phyloP scores from a whole-genome alignment of 495 filamentous ascomycete species.

The Barbatosphaeria neglecta region DNA sequence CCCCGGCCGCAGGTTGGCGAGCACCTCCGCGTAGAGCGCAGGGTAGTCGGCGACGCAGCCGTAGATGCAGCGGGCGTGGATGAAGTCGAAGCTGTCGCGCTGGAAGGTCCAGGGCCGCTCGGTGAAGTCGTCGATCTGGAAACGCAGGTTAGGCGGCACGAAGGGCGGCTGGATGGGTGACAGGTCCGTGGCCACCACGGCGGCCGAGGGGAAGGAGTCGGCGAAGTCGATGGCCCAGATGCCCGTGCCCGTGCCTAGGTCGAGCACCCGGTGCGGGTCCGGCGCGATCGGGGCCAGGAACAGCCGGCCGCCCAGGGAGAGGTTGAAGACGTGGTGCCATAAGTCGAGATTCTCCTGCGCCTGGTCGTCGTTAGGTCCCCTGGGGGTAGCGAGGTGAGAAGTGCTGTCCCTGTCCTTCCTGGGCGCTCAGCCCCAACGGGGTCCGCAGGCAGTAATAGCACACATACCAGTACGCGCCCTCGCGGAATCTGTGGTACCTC shows the following conservation, averaged over 20 bases:
- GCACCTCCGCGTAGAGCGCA: conserved; percentile 19
- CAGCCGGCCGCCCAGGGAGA: conserved; percentile 19
- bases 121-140: conserved; percentile 35
- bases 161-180: conserved; percentile 39
- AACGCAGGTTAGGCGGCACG: conserved; percentile 39
- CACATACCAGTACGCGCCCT: not conserved
- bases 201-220: conserved; percentile 5
- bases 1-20: conserved; percentile 28
- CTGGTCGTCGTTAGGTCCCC: conserved; percentile 7
- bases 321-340: conserved; percentile 24
- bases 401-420: too few relatives aligned
- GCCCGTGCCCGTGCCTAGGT: conserved; percentile 18
- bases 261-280: conserved; percentile 29
- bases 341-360: conserved; percentile 13
- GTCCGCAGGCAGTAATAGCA: too few relatives aligned
- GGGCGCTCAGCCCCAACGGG: too few relatives aligned
- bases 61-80: conserved; percentile 23
- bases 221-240: conserved; percentile 10
- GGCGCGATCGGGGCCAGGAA: conserved; percentile 14
- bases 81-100: conserved; percentile 25
- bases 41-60: conserved; percentile 21
- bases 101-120: conserved; percentile 38
- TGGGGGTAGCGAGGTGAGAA: too few relatives aligned
- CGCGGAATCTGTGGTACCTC: not conserved
- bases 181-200: conserved; percentile 8